Conservation (phyloP, 139 green algal genomes). For the Edaphochlamys debaryana region DNA sequence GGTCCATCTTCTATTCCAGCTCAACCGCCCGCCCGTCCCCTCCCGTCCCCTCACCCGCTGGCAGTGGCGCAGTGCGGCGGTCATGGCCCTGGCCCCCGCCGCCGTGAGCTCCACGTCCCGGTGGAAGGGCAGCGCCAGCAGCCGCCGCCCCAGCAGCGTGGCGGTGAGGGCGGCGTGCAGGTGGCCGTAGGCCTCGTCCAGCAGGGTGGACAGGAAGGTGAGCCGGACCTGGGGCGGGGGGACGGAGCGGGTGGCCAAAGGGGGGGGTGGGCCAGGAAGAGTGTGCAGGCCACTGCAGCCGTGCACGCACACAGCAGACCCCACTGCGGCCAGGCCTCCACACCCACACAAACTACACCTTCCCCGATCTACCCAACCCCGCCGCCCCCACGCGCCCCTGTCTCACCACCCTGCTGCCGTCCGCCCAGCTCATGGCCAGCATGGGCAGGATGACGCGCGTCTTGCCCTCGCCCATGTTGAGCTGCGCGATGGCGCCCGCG, state of each 20-base stretch:
- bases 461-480: slow-evolving; percentile 82
- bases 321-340: too few relatives aligned
- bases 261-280: too few relatives aligned
- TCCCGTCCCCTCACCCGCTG: slow-evolving; percentile 34
- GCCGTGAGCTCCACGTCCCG: slow-evolving; percentile 52
- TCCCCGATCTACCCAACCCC: too few relatives aligned
- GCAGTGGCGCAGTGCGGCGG: slow-evolving; percentile 43
- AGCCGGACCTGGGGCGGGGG: slow-evolving; percentile 60
- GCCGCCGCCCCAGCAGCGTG: slow-evolving; percentile 59
- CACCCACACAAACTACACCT: too few relatives aligned
- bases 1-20: background rate
- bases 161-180: slow-evolving; percentile 60
- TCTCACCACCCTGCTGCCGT: slow-evolving; percentile 42
- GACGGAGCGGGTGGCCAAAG: too few relatives aligned
- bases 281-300: too few relatives aligned
- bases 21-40: too few relatives aligned
- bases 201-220: slow-evolving; percentile 64
- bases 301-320: too few relatives aligned
- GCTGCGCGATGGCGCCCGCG: slow-evolving; percentile 54
- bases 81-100: slow-evolving; percentile 34
- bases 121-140: slow-evolving; percentile 64
- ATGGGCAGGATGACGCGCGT: slow-evolving; percentile 76
- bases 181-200: slow-evolving; percentile 60
- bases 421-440: slow-evolving; percentile 59
- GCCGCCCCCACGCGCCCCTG: background rate